Base-by-base conservation (phyloP, 305 asterid genomes). In the Rubia balearica region DNA sequence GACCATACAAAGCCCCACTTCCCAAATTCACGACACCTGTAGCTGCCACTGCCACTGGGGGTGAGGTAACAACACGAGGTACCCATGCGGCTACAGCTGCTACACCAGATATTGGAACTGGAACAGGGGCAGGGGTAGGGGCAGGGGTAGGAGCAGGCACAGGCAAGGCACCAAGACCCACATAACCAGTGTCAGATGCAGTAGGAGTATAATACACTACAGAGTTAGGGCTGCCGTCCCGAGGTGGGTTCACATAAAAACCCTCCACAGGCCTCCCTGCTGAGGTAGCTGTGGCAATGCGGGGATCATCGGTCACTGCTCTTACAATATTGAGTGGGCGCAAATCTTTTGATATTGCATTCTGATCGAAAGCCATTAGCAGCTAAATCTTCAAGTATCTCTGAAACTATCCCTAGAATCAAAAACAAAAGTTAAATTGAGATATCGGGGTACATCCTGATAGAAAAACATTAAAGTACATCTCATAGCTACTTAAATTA, bases 331-430 rank as follows among this genome's bases (percentile, higher is more conserved):
- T 94, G 71, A 91, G 68, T 1, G 96, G 97, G 59, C 90, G 94
- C 75, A 94, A 82, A 83, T 87, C 91, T 77, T 82, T 84, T 56
- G 96, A 93, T 22, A 84, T 46, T 48, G 87, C 85, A 81, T 81
- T 91, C 83, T 83, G 95, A 83, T 91, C 96, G 73, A 84, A 91
- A 24, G 93, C 95, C 99, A 91, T 91, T 45, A 51, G 14, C 60
- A 62, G 27, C 33, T 33, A 72, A 49, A 55, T 27, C 7, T n/a
- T 49, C 19, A 56, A 14, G 24, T 24, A 67, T 51, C 40, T 17
- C 64, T 22, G 55, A 6, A 36, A 21, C 11, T 22, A 48, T 40
- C 13, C 24, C 55, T 43, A 61, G 33, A 49, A 59, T 11, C 8
- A 33, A 21, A 48, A 46, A 40, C 36, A 69, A 38, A 14, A 10